A percentile compares a stretch with the other conserved stretches of the same genome.
Evolutionary conservation across 345 rosid species (phyloP).

Genomic region (Dimocarpus longan): DNA sequence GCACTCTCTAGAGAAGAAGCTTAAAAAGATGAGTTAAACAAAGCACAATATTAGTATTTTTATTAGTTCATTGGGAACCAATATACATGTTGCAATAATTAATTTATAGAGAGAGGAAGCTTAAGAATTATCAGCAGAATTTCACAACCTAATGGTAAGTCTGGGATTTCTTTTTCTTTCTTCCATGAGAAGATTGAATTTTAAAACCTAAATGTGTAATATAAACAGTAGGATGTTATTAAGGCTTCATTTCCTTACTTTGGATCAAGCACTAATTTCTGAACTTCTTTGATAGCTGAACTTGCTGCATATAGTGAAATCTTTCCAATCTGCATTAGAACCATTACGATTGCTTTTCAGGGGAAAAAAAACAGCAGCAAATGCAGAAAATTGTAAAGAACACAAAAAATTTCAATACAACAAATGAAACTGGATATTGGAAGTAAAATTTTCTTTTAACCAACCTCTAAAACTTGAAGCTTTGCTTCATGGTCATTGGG

Average conservation of each 20-base stretch:
- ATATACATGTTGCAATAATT: neutral
- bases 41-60: too few relatives aligned
- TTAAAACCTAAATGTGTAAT: neutral
- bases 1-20: neutral
- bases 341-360: neutral
- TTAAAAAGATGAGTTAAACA: neutral
- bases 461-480: conserved; percentile 87
- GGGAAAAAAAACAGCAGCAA: neutral
- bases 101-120: neutral
- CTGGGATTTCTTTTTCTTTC: neutral
- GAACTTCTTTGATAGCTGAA: conserved; percentile 94
- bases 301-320: conserved; percentile 92
- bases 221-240: neutral
- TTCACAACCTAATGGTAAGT: neutral
- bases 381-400: neutral
- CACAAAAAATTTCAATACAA: conserved; percentile 5
- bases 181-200: neutral
- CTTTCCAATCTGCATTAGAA: conserved; percentile 78
- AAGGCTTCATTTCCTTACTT: conserved; percentile 53
- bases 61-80: too few relatives aligned
- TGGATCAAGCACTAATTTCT: conserved; percentile 89
- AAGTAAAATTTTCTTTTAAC: conserved; percentile 25
- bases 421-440: conserved; percentile 19
- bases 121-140: neutral
- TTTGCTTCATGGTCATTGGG: conserved; percentile 87